Conservation (phyloP, 805 yeast species). For the Metschnikowia kofuensis region DNA sequence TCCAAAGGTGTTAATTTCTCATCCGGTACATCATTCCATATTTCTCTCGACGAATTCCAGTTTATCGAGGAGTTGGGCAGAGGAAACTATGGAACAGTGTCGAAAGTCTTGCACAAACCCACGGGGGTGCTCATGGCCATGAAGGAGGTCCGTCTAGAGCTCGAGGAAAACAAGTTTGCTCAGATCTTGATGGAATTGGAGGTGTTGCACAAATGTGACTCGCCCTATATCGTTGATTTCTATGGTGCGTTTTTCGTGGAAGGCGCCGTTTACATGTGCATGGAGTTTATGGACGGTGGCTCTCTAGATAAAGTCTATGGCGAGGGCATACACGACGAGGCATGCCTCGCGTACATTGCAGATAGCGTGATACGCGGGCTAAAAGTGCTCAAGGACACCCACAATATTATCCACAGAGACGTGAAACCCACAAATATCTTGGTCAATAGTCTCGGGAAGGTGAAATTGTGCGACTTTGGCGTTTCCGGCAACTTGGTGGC, state of each 20-base stretch:
- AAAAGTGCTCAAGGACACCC: conserved; percentile 79
- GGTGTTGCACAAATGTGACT: conserved; percentile 84
- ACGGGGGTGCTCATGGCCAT: conserved; percentile 92
- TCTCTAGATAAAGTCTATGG: conserved; percentile 84
- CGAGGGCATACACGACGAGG: conserved; percentile 60
- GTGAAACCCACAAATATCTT: conserved; percentile 95
- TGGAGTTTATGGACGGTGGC: conserved; percentile 97
- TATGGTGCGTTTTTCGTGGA: conserved; percentile 97
- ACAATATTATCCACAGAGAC: conserved; percentile 92
- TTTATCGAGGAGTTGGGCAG: conserved; percentile 86
- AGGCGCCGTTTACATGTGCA: conserved; percentile 97
- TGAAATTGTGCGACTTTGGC: conserved; percentile 93
- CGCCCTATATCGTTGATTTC: conserved; percentile 91
- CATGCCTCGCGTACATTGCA: conserved; percentile 74
- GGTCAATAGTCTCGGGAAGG: conserved; percentile 78
- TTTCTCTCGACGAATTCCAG: conserved; percentile 79
- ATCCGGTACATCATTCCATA: conserved; percentile 82
- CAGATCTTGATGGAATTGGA: conserved; percentile 97
- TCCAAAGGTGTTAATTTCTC: conserved; percentile 90
- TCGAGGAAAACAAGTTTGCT: conserved; percentile 89
- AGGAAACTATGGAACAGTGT: conserved; percentile 95
- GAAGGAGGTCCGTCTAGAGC: conserved; percentile 91
- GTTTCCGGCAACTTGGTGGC: conserved; percentile 95
- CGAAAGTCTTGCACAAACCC: conserved; percentile 90
- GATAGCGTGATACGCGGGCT: conserved; percentile 79